Evolutionary conservation across 306 rosid species (phyloP), one percentile per base, ranked within the genome.

Genomic region (Dicorynia guianensis): DNA sequence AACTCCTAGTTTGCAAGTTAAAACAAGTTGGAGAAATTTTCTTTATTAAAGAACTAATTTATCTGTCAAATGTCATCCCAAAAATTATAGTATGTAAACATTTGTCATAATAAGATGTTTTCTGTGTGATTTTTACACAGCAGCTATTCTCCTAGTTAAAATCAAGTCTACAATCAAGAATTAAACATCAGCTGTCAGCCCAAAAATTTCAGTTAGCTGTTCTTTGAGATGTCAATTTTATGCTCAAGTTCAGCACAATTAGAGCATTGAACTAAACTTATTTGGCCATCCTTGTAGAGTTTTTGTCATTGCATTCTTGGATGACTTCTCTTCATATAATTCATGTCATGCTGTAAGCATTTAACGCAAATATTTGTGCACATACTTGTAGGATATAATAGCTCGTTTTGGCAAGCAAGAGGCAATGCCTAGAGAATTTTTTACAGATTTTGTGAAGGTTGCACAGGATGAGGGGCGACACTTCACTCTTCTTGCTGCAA

Each of bases 381-480:
- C 12, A 17, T 54, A n/a, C 12, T 14, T 78, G 68, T 79, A 93
- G 97, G 98, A 93, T 71, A 93, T 93, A 71, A 93, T 89, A 73
- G 97, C 94, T 15, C 89, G 96, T 8, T 93, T 91, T 67, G 90
- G 98, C 8, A 87, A 85, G 84, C 89, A 81, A 87, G 97, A 91
- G 78, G 87, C 79, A 13, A 88, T 94, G 98, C 94, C 98, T 10
- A 84, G 87, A 67, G 96, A 91, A 19, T 94, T 91, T 77, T 89
- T 94, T 76, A 88, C 89, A 6, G 93, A 90, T 84, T 94, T 87
- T 33, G 96, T 91, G 62, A 91, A 82, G 87, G 94, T 91, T 48
- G 97, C 98, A 19, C 94, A 89, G 78, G 97, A 91, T 54, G 97
- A 94, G 86, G 96, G 96, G 55, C 72, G 90, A 12, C 97, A 90